A percentile compares a stretch with the other conserved stretches of the same genome.
phyloP scores from a whole-genome alignment of 768 basidiomycete species.

The Pisolithus tinctorius region DNA sequence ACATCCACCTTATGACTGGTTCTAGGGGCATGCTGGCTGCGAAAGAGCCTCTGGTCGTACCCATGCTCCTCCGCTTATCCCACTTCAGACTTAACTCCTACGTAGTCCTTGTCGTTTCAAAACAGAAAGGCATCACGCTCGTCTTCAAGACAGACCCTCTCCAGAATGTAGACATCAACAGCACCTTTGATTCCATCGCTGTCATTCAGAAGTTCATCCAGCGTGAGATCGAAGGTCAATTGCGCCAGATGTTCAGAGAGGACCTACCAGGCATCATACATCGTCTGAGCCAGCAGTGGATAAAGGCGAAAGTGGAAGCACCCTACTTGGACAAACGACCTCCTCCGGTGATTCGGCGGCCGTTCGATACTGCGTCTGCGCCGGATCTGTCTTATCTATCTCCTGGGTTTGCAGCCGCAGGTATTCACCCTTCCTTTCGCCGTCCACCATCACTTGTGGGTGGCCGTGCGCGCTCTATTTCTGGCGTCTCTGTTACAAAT shows the following conservation, averaged over 20 bases:
- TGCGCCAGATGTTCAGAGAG: slow-evolving; percentile 97
- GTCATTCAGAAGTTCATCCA: slow-evolving; percentile 98
- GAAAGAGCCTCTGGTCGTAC: slow-evolving; percentile 91
- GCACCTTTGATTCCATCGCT: slow-evolving; percentile 95
- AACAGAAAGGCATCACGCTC: slow-evolving; percentile 95
- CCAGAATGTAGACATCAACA: slow-evolving; percentile 95
- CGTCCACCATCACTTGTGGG: slow-evolving; percentile 18
- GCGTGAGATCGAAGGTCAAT: slow-evolving; percentile 92
- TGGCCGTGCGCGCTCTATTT: slow-evolving; percentile 32
- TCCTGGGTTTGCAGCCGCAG: slow-evolving; percentile 9
- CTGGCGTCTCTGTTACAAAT: slow-evolving; percentile 36
- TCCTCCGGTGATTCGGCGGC: slow-evolving; percentile 26
- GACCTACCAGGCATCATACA: slow-evolving; percentile 97
- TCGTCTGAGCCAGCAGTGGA: slow-evolving; percentile 91
- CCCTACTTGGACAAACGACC: slow-evolving; percentile 67
- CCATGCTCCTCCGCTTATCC: slow-evolving; percentile 97
- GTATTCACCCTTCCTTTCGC: slow-evolving; percentile 19
- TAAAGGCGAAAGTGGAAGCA: slow-evolving; percentile 89
- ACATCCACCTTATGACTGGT: slow-evolving; percentile 80
- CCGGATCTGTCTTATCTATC: slow-evolving; percentile 31
- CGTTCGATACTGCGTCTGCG: slow-evolving; percentile 35
- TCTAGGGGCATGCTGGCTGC: slow-evolving; percentile 89
- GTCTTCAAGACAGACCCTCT: slow-evolving; percentile 99
- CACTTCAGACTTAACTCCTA: slow-evolving; percentile 91
- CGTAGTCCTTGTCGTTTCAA: slow-evolving; percentile 95